A percentile compares a stretch with the other conserved stretches of the same genome.
These are phyloP conservation scores for Simplicillium aogashimaense DNA, from an alignment of 2,329 filamentous ascomycete genomes.

Conservation along the genomic window DNA sequence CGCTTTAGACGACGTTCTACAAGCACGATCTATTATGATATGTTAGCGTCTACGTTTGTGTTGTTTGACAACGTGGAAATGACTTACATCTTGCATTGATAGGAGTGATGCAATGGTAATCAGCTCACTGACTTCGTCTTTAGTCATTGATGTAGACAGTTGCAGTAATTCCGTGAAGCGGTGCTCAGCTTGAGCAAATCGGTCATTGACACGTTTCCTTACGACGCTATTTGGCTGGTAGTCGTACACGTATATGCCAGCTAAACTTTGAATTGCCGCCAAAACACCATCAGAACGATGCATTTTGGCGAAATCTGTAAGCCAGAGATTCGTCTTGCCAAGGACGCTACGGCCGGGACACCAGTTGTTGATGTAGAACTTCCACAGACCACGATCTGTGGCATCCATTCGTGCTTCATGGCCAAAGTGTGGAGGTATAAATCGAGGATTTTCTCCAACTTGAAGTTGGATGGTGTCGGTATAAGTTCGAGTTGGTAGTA, in stretches of 20 bases:
- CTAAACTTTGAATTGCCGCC: constrained; percentile 27
- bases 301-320: constrained; percentile 28
- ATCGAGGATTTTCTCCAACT: not conserved
- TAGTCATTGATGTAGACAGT: constrained; percentile 10
- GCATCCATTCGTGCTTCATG: not conserved
- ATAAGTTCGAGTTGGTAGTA: too few species aligned
- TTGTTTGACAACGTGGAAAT: constrained; percentile 1
- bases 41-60: not conserved
- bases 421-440: constrained; percentile 4
- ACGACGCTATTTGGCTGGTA: constrained; percentile 23
- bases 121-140: constrained; percentile 18
- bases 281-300: constrained; percentile 22
- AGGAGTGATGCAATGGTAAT: constrained; percentile 26
- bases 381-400: constrained; percentile 4
- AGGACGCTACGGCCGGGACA: constrained; percentile 29
- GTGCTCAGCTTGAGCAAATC: constrained; percentile 18
- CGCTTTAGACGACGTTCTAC: constrained; percentile 24
- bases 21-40: constrained; percentile 19
- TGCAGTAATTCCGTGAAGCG: constrained; percentile 19
- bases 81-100: constrained; percentile 28
- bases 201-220: constrained; percentile 20
- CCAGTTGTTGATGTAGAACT: constrained; percentile 23
- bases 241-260: constrained; percentile 30
- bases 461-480: too few species aligned
- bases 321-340: constrained; percentile 26